These are phyloP conservation scores for Aspergillus latus DNA, from an alignment of 2,329 filamentous ascomycete species.

Conservation along the genomic window DNA sequence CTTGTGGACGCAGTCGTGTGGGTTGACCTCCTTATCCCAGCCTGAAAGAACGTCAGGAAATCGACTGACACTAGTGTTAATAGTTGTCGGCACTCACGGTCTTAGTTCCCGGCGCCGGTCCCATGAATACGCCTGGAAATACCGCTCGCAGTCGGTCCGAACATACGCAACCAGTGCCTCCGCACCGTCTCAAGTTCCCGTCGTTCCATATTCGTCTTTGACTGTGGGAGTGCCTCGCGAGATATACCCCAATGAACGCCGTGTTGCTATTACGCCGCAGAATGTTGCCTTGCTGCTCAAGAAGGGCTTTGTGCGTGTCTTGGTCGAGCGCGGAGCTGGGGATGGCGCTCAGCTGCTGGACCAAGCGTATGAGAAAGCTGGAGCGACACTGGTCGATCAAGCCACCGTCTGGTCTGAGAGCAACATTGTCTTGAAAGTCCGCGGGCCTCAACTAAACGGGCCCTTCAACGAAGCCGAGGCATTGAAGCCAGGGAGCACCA, in stretches of 20 bases:
- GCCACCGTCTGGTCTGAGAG: slow-evolving; percentile 70
- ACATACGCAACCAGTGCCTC: slow-evolving; percentile 26
- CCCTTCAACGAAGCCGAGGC: slow-evolving; percentile 64
- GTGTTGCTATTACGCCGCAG: slow-evolving; percentile 79
- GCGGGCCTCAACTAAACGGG: slow-evolving; percentile 64
- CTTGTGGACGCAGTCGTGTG: slow-evolving; percentile 23
- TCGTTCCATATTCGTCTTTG: slow-evolving; percentile 65
- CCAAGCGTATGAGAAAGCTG: slow-evolving; percentile 72
- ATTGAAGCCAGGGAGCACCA: slow-evolving; percentile 67
- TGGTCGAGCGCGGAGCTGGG: slow-evolving; percentile 81
- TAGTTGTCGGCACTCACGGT: slow-evolving; percentile 22
- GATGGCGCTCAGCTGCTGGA: slow-evolving; percentile 74
- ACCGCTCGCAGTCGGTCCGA: slow-evolving; percentile 20
- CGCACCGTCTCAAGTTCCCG: slow-evolving; percentile 24
- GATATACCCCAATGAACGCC: slow-evolving; percentile 73
- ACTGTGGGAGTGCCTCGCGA: slow-evolving; percentile 79
- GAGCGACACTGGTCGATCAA: slow-evolving; percentile 72
- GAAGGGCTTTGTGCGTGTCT: slow-evolving; percentile 75
- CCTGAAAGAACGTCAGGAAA: too few relatives aligned
- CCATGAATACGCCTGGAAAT: slow-evolving; percentile 7
- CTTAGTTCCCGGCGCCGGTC: slow-evolving; percentile 13
- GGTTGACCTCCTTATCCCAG: slow-evolving; percentile 11
- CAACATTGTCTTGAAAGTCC: slow-evolving; percentile 82
- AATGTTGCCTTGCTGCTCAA: slow-evolving; percentile 81
- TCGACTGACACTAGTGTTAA: slow-evolving; percentile 6